Evolutionary conservation across 73 alveolate genomes (phyloP).

Genomic region (Paramecium bursaria): DNA sequence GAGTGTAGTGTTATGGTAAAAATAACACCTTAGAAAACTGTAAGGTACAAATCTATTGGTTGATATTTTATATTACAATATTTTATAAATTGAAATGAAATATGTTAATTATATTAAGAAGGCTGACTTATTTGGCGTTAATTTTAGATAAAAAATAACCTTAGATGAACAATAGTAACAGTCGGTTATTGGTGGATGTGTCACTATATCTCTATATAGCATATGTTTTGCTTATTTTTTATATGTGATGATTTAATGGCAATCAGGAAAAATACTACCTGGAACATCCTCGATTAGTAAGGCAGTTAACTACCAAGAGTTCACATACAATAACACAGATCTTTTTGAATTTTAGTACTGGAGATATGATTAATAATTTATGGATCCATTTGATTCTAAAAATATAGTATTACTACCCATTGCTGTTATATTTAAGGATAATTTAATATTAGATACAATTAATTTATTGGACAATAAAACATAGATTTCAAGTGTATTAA

Average conservation of each 20-base stretch:
- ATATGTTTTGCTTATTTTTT: slow-evolving; percentile 18
- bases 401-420: not conserved
- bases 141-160: not conserved
- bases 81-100: too few relatives aligned
- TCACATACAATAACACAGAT: not conserved
- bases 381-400: slow-evolving; percentile 20
- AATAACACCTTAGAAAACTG: too few relatives aligned
- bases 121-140: slow-evolving; percentile 25
- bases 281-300: not conserved
- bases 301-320: not conserved
- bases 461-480: not conserved
- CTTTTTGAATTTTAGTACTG: slow-evolving; percentile 39
- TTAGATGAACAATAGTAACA: not conserved
- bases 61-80: too few relatives aligned
- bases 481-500: not conserved
- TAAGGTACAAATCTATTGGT: too few relatives aligned
- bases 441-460: not conserved
- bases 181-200: slow-evolving; percentile 11
- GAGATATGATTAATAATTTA: not conserved
- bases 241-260: slow-evolving; percentile 3
- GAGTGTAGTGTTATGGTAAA: too few relatives aligned
- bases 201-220: not conserved
- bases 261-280: not conserved
- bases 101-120: too few relatives aligned
- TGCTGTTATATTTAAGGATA: not conserved